These are phyloP conservation scores for Helicostylum pulchrum DNA, from an alignment of 192 early-diverging fungal species.

Conservation along the genomic window DNA sequence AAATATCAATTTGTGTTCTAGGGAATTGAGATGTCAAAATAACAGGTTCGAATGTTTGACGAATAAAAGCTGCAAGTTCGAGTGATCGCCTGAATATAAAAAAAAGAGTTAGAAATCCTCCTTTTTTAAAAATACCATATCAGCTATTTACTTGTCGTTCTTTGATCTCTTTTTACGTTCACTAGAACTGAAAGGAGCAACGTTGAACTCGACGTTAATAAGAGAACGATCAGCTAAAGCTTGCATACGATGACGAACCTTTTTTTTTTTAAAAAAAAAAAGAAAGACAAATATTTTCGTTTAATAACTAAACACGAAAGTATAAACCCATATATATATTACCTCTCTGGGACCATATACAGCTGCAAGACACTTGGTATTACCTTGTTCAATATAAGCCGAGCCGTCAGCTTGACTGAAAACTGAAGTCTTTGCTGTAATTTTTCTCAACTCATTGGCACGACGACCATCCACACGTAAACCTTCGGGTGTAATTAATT, in stretches of 20 bases:
- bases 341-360: conserved; percentile 94
- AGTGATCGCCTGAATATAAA: conserved; percentile 65
- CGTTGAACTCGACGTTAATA: conserved; percentile 87
- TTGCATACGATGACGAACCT: conserved; percentile 56
- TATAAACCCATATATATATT: background rate
- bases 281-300: background rate
- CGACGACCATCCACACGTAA: conserved; percentile 93
- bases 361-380: conserved; percentile 87
- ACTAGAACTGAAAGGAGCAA: conserved; percentile 88
- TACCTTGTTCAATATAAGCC: conserved; percentile 92
- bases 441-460: conserved; percentile 81
- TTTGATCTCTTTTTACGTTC: conserved; percentile 83
- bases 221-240: conserved; percentile 68
- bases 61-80: conserved; percentile 81
- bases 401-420: conserved; percentile 88
- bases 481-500: conserved; percentile 28
- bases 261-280: background rate
- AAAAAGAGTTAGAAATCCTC: background rate
- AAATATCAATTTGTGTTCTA: conserved; percentile 90
- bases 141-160: conserved; percentile 67
- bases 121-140: background rate
- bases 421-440: conserved; percentile 74
- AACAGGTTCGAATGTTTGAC: conserved; percentile 90
- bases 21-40: conserved; percentile 72
- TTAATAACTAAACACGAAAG: background rate